Evolutionary conservation across 441 rosid species (phyloP), one percentile per base, ranked within the genome.

Genomic region (Croton setiger): DNA sequence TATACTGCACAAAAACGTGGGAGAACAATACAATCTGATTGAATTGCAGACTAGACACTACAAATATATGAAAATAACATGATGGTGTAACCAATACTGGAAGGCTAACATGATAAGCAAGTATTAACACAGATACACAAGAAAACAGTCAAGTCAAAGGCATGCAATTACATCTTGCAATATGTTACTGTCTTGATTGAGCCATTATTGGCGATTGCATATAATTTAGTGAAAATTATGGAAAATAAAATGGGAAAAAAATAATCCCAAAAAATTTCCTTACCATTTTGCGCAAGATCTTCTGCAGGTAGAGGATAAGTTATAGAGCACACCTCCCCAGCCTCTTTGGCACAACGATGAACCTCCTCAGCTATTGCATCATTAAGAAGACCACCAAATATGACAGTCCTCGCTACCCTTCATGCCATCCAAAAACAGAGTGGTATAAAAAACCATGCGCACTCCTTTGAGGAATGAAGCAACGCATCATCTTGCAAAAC

Each of bases 341-440:
- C 79, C 77, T 84, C 82, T 79, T 74, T 82, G 39, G 91, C 96
- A 73, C 60, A 78, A 27, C 53, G 67, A 72, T 88, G 97, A 73
- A 90, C 90, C 54, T 81, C 80, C 70, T 87, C 88, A 43, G 89
- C 97, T 90, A 87, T 83, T 79, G 81, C 85, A 77, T 83, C 78
- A 82, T 82, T 74, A 63, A 71, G 72, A 84, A 94, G 91, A 62
- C 97, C 92, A 69, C 99, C 99, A 80, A 94, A 81, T 82, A 94
- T 82, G 36, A 94, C 89, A 72, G 96, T 94, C 85, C 98, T 87
- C 17, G 98, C 96, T 79, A 92, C 88, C 91, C 99, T 94, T 71
- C 80, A 83, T 51, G 66, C 74, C 57, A 76, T 54, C 39, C 69
- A 67, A 75, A 73, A 36, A 61, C n/a, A 18, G 23, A 51, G 62